Conservation (phyloP, 2,329 filamentous ascomycete genomes). For the Botrytis paeoniae region DNA sequence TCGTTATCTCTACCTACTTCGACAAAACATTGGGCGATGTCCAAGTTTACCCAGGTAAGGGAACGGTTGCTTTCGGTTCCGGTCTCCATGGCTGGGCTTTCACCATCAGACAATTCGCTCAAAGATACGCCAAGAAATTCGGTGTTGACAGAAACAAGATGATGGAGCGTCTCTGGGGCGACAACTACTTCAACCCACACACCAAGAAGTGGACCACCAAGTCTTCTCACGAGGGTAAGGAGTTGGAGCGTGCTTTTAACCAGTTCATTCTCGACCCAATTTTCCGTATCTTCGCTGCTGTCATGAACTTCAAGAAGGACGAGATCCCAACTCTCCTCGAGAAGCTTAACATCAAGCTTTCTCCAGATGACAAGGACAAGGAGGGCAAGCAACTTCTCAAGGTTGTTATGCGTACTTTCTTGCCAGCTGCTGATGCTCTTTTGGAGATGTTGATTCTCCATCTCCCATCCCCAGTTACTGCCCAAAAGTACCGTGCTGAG, state of each 20-base stretch:
- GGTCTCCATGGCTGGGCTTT: conserved; percentile 99
- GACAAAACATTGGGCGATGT: conserved; percentile 97
- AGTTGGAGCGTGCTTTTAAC: conserved; percentile 97
- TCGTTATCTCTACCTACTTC: conserved; percentile 98
- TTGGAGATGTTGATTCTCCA: conserved; percentile 99
- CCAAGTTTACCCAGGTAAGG: conserved; percentile 97
- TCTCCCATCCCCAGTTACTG: conserved; percentile 90
- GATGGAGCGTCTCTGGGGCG: conserved; percentile 99
- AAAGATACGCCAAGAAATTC: conserved; percentile 98
- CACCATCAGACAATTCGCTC: conserved; percentile 96
- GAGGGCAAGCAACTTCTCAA: conserved; percentile 98
- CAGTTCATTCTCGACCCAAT: conserved; percentile 99
- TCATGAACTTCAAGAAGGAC: conserved; percentile 99
- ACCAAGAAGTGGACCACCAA: conserved; percentile 99
- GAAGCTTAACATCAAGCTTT: conserved; percentile 95
- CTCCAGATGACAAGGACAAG: conserved; percentile 80
- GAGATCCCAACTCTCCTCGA: conserved; percentile 78
- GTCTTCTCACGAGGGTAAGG: conserved; percentile 78
- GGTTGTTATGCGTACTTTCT: conserved; percentile 97
- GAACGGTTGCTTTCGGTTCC: conserved; percentile 98
- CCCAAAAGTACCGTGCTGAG: conserved; percentile 97
- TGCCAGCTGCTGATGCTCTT: conserved; percentile 95
- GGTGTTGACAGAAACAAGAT: conserved; percentile 99
- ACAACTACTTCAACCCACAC: conserved; percentile 99
- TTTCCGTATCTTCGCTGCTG: conserved; percentile 94